Evolutionary conservation across 805 yeast genomes (phyloP), one percentile per base, ranked within the genome.

Genomic region (Lipomyces orientalis): DNA sequence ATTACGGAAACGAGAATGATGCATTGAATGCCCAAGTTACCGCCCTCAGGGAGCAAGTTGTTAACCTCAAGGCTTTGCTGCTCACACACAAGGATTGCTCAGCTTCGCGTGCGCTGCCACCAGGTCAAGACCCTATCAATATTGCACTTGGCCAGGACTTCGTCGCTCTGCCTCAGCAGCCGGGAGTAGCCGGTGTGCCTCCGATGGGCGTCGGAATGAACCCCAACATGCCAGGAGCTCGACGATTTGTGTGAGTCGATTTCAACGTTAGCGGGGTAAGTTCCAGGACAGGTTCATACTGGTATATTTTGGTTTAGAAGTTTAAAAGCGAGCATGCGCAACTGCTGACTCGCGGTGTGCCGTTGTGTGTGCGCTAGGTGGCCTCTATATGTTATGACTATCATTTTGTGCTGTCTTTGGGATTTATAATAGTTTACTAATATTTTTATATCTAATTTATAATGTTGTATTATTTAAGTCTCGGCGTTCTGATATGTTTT

Each of bases 1-100:
- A 85, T 73, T 91, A 88, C 76, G 83, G 90, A 19, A 78, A 83
- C 10, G 93, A 93, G 69, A 92, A 90, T 78, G 85, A 89, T 29
- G 86, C 86, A 54, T 78, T 93, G 61, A 83, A 87, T 14, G 78
- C 80, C 1, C 90, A 90, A 68, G 85, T 88, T 6, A 79, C 80
- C n/a, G 83, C 82, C 43, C 78, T 90, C 64, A 80, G 88, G 49
- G 89, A 87, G 59, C 90, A 87, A 73, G 80, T 90, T 16, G 72
- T 84, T 37, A 76, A 82, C 8, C 75, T 89, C 31, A 81, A 86
- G 54, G 79, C 84, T 0, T 74, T 87, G 1, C 67, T 88, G 12
- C 75, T 78, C 31, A 79, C 82, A 9, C 90, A 88, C 71, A 84
- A 82, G 68, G 86, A 85, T 57, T 86, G 76, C 62, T 72, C 76